Evolutionary conservation across 129 eudicot genomes (phyloP).

Genomic region (Escallonia rubra): DNA sequence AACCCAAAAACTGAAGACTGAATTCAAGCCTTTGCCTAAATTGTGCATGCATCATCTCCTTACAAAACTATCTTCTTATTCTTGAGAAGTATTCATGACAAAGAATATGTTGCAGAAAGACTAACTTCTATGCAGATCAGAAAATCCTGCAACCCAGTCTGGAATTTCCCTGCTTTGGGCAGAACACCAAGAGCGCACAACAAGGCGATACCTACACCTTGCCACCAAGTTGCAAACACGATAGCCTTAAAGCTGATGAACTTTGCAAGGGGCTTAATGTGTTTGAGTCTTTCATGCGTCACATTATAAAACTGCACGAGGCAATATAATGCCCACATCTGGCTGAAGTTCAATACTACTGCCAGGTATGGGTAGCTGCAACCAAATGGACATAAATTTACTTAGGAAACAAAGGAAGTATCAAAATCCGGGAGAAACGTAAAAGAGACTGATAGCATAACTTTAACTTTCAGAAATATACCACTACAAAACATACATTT

Average conservation of each 20-base stretch:
- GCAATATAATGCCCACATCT: slow-evolving; percentile 98
- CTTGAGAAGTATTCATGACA: too few species aligned
- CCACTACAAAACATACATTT: too few species aligned
- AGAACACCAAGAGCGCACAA: slow-evolving; percentile 57
- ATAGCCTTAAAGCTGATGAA: slow-evolving; percentile 97
- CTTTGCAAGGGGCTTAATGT: slow-evolving; percentile 86
- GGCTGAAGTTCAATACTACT: slow-evolving; percentile 82
- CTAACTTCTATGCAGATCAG: slow-evolving; percentile 86
- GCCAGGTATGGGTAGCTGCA: slow-evolving; percentile 91
- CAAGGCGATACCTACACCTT: slow-evolving; percentile 87
- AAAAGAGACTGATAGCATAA: too few species aligned
- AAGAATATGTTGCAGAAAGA: too few species aligned
- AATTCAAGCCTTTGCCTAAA: neutral
- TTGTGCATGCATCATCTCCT: neutral
- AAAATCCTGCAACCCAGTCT: slow-evolving; percentile 85
- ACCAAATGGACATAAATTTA: neutral
- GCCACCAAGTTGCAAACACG: slow-evolving; percentile 99
- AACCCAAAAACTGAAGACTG: too few species aligned
- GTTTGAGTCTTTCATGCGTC: slow-evolving; percentile 63
- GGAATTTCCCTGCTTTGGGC: slow-evolving; percentile 54
- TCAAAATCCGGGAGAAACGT: neutral
- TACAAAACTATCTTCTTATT: neutral
- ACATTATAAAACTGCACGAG: slow-evolving; percentile 90
- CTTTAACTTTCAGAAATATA: too few species aligned
- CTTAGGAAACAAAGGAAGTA: neutral